phyloP scores from a whole-genome alignment of 345 rosid genomes.

The Lepidium didymum region DNA sequence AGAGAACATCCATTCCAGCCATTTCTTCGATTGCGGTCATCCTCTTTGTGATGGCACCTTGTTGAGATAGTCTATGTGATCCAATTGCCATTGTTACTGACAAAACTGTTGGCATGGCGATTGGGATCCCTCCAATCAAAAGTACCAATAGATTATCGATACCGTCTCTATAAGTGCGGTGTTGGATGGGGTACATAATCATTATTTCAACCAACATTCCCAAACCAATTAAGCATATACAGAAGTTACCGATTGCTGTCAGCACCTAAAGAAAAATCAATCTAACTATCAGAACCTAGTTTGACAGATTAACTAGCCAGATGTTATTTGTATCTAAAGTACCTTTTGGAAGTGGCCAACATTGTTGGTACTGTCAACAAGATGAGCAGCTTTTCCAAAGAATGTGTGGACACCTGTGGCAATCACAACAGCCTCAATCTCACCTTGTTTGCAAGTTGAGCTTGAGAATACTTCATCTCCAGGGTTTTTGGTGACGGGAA shows the following conservation, averaged over 20 bases:
- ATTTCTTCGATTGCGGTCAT: slow-evolving; percentile 98
- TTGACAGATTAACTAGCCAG: not conserved
- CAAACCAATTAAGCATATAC: slow-evolving; percentile 78
- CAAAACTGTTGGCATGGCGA: slow-evolving; percentile 92
- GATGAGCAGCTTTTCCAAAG: slow-evolving; percentile 96
- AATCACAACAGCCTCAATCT: slow-evolving; percentile 85
- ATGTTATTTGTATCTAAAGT: not conserved
- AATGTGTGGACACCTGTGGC: slow-evolving; percentile 95
- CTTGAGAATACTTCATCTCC: slow-evolving; percentile 82
- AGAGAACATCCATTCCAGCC: slow-evolving; percentile 97
- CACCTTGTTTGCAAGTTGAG: slow-evolving; percentile 95
- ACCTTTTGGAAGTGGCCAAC: slow-evolving; percentile 97
- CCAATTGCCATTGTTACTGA: slow-evolving; percentile 99
- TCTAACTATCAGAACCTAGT: not conserved
- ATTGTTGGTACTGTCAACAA: slow-evolving; percentile 85
- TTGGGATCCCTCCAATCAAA: slow-evolving; percentile 92
- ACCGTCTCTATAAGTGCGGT: slow-evolving; percentile 68
- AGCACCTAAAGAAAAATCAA: slow-evolving; percentile 38
- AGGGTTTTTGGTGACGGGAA: slow-evolving; percentile 62
- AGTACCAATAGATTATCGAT: slow-evolving; percentile 92
- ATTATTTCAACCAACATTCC: slow-evolving; percentile 76
- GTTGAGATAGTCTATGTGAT: slow-evolving; percentile 76
- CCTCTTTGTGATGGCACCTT: slow-evolving; percentile 96
- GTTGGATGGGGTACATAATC: slow-evolving; percentile 78
- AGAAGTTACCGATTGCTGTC: slow-evolving; percentile 93